A percentile compares a stretch with the other conserved stretches of the same genome.
phyloP scores from a whole-genome alignment of 2,329 filamentous ascomycete species.

The Talaromyces verruculosus region DNA sequence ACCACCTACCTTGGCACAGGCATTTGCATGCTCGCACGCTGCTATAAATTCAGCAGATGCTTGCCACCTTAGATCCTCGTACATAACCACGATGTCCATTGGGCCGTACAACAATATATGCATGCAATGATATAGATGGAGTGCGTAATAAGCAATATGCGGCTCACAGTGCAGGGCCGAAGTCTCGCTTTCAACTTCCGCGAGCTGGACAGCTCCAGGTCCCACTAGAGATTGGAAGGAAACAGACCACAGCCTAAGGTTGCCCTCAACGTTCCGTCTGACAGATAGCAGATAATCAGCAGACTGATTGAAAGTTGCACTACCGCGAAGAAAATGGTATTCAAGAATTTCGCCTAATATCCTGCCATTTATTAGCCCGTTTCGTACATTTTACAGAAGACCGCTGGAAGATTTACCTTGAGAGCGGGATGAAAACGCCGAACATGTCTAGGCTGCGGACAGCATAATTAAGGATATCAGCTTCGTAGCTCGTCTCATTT shows the following conservation, averaged over 20 bases:
- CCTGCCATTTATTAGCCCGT: neutral
- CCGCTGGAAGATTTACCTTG: neutral
- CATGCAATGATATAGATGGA: conserved; percentile 11
- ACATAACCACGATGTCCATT: conserved; percentile 13
- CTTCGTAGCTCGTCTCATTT: neutral
- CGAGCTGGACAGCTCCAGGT: neutral
- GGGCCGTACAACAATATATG: conserved; percentile 8
- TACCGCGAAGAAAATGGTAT: neutral
- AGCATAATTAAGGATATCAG: neutral
- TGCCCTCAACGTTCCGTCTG: neutral
- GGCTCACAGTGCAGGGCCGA: neutral
- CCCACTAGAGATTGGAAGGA: neutral
- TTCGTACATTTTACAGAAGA: neutral
- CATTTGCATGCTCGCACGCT: conserved; percentile 7
- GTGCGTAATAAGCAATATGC: conserved; percentile 1
- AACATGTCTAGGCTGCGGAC: conserved; percentile 5
- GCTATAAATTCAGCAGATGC: conserved; percentile 7
- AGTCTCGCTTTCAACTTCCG: neutral
- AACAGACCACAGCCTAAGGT: neutral
- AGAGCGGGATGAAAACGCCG: conserved; percentile 5
- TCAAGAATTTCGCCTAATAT: conserved; percentile 7
- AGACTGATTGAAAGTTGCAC: neutral
- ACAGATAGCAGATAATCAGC: neutral
- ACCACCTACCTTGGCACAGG: conserved; percentile 1
- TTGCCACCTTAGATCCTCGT: conserved; percentile 7